A percentile compares a stretch with the other conserved stretches of the same genome.
Conservation (phyloP, 1,139 yeast genomes). For the Saccharomyces hybrid region DNA sequence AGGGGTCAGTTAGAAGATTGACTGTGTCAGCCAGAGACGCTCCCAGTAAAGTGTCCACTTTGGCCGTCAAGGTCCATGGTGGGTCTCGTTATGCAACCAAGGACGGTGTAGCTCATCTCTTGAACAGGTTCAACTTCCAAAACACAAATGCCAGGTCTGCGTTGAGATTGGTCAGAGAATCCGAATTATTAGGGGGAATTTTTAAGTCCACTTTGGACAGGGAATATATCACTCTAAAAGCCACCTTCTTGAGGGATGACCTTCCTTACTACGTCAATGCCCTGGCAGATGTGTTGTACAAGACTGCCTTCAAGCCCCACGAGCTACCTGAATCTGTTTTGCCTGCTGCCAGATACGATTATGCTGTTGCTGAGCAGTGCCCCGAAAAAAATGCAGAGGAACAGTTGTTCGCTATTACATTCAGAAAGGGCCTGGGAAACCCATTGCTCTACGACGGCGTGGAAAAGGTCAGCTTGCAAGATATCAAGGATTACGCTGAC, state of each 20-base stretch:
- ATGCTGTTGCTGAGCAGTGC: slow-evolving; percentile 41
- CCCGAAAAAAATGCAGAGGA: slow-evolving; percentile 63
- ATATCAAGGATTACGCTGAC: slow-evolving; percentile 58
- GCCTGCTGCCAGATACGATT: slow-evolving; percentile 65
- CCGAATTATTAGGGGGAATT: slow-evolving; percentile 87
- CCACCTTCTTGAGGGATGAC: slow-evolving; percentile 78
- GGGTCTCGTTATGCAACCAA: slow-evolving; percentile 74
- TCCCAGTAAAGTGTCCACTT: slow-evolving; percentile 52
- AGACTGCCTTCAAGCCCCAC: slow-evolving; percentile 71
- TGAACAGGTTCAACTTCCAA: slow-evolving; percentile 78
- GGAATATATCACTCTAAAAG: slow-evolving; percentile 71
- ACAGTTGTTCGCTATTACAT: slow-evolving; percentile 70
- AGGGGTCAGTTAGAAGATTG: slow-evolving; percentile 29
- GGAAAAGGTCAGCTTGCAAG: slow-evolving; percentile 51
- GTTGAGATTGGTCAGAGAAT: slow-evolving; percentile 86
- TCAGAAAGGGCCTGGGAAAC: slow-evolving; percentile 81
- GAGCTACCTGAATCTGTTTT: slow-evolving; percentile 74
- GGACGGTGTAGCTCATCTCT: slow-evolving; percentile 80
- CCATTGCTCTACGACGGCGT: slow-evolving; percentile 69
- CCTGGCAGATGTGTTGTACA: slow-evolving; percentile 66
- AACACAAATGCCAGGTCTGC: slow-evolving; percentile 82
- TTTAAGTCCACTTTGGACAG: slow-evolving; percentile 66
- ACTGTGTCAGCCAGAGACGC: slow-evolving; percentile 41
- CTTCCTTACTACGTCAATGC: slow-evolving; percentile 90
- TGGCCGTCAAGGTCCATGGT: slow-evolving; percentile 75